phyloP scores from a whole-genome alignment of 495 filamentous ascomycete genomes.

The Penicillium parvum region DNA sequence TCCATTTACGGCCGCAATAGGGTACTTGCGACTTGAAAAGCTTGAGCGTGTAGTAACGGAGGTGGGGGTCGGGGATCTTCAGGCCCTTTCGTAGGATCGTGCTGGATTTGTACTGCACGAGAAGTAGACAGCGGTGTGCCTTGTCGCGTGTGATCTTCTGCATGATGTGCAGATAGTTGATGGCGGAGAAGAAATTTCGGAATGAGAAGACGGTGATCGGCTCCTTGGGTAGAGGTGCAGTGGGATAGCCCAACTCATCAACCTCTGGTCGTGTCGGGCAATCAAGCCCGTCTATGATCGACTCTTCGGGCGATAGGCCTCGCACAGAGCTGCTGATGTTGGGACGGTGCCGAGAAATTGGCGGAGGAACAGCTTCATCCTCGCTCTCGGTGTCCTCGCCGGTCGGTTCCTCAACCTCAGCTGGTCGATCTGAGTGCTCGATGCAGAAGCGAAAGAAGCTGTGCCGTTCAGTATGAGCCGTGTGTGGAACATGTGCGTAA shows the following conservation, averaged over 20 bases:
- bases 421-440: conserved; percentile 24
- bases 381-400: conserved; percentile 37
- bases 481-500: neutral
- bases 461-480: conserved; percentile 8
- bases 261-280: conserved; percentile 64
- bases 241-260: conserved; percentile 81
- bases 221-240: conserved; percentile 56
- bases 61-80: conserved; percentile 80
- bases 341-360: conserved; percentile 59
- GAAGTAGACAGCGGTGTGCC: conserved; percentile 84
- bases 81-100: conserved; percentile 84
- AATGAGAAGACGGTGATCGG: conserved; percentile 88
- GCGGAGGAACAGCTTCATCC: conserved; percentile 81
- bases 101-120: conserved; percentile 91
- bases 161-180: conserved; percentile 91
- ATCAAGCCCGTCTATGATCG: conserved; percentile 30
- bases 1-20: conserved; percentile 97
- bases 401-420: conserved; percentile 21
- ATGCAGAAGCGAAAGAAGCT: conserved; percentile 82
- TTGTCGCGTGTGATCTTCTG: conserved; percentile 96
- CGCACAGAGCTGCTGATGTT: conserved; percentile 19
- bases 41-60: conserved; percentile 93
- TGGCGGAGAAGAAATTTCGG: conserved; percentile 88
- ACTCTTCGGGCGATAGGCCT: conserved; percentile 31
- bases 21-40: conserved; percentile 97